Percentiles rank a stretch among this genome's conserved stretches.
phyloP scores from a whole-genome alignment of 257 asterid genomes.

The Primulina eburnea region DNA sequence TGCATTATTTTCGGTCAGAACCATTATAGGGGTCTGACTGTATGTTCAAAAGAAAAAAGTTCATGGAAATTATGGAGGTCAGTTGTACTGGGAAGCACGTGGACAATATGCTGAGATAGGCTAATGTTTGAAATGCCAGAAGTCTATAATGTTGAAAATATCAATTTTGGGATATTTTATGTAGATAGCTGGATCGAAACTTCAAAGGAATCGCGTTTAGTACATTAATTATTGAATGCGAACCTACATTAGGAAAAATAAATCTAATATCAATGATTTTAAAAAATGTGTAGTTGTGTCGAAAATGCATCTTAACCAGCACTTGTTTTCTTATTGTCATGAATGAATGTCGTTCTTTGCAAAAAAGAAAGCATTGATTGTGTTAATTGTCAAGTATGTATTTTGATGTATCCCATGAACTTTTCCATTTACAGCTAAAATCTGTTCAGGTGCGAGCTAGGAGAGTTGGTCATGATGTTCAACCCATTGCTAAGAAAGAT shows the following conservation, averaged over 20 bases:
- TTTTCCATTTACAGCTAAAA: conserved; percentile 41
- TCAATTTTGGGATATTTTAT: not conserved
- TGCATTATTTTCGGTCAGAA: not conserved
- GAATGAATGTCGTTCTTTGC: too few species aligned
- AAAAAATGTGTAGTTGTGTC: too few species aligned
- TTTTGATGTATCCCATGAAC: not conserved
- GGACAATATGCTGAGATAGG: too few species aligned
- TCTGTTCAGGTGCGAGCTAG: conserved; percentile 46
- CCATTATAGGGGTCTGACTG: not conserved
- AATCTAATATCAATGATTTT: not conserved
- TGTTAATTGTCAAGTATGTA: not conserved
- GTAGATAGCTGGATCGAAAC: not conserved
- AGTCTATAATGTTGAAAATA: too few species aligned
- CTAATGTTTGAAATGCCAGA: too few species aligned
- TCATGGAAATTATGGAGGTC: not conserved
- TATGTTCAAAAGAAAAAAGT: conserved; percentile 6
- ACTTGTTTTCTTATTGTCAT: not conserved
- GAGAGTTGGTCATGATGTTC: conserved; percentile 60
- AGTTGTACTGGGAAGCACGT: not conserved
- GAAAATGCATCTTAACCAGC: not conserved
- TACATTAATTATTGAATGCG: not conserved
- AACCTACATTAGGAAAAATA: not conserved
- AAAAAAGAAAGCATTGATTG: too few species aligned
- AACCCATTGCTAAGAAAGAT: conserved; percentile 41
- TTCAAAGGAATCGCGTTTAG: not conserved